Evolutionary conservation across 495 filamentous ascomycete genomes (phyloP).

Genomic region (Penicillium flavigenum): DNA sequence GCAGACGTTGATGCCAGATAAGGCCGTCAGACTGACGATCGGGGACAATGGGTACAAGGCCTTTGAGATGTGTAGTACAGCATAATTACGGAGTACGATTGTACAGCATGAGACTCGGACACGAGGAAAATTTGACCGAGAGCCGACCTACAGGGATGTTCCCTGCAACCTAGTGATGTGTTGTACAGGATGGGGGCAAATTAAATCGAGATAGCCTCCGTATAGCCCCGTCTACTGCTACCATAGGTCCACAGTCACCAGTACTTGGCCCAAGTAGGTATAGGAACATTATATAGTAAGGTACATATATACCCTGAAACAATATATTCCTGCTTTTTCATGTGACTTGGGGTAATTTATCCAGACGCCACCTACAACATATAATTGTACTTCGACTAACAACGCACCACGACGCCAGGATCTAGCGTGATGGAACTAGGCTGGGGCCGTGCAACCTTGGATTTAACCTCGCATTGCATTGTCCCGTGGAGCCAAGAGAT

Average conservation of each 20-base stretch:
- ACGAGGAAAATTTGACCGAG: conserved; percentile 9
- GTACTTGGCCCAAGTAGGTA: background rate
- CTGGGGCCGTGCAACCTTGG: conserved; percentile 27
- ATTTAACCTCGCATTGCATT: conserved; percentile 41
- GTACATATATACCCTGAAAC: background rate
- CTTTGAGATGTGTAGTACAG: conserved; percentile 11
- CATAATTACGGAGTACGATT: background rate
- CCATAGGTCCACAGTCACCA: background rate
- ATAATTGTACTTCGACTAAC: conserved; percentile 10
- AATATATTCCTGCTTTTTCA: background rate
- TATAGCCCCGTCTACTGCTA: background rate
- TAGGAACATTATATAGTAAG: background rate
- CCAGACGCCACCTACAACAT: conserved; percentile 3
- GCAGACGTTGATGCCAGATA: conserved; percentile 20
- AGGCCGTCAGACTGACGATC: conserved; percentile 10
- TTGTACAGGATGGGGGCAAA: conserved; percentile 11
- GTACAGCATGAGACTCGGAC: conserved; percentile 4
- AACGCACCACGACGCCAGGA: conserved; percentile 24
- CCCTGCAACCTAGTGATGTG: conserved; percentile 14
- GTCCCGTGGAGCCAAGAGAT: conserved; percentile 32
- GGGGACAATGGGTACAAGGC: conserved; percentile 12
- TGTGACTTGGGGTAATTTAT: conserved; percentile 5
- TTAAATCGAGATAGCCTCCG: background rate
- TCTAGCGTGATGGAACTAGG: conserved; percentile 11
- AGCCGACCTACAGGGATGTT: conserved; percentile 10